Conservation (phyloP, 192 early-diverging fungal genomes). For the Thamnidium elegans region DNA sequence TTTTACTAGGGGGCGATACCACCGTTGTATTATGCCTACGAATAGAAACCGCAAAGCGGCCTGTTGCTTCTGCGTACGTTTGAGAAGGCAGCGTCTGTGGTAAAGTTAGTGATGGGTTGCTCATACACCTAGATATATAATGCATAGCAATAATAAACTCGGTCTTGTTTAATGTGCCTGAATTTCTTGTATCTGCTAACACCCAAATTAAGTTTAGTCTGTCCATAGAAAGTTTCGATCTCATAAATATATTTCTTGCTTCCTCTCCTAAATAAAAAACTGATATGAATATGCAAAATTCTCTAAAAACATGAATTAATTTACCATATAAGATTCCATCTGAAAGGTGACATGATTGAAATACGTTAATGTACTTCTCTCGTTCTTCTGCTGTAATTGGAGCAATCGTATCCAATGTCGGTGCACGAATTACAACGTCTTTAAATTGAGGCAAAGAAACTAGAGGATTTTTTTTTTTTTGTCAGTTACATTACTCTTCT, state of each 20-base stretch:
- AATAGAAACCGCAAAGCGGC: slow-evolving; percentile 9
- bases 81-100: slow-evolving; percentile 65
- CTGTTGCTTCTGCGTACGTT: slow-evolving; percentile 46
- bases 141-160: slow-evolving; percentile 92
- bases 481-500: neutral
- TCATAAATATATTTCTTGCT: slow-evolving; percentile 74
- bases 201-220: slow-evolving; percentile 74
- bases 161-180: slow-evolving; percentile 67
- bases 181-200: slow-evolving; percentile 69
- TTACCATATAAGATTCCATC: slow-evolving; percentile 48
- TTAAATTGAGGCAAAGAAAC: slow-evolving; percentile 33
- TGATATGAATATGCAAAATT: too few species aligned
- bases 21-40: slow-evolving; percentile 16
- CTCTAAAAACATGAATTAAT: too few species aligned
- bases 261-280: slow-evolving; percentile 48
- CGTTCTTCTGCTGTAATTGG: slow-evolving; percentile 45
- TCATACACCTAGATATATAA: slow-evolving; percentile 75
- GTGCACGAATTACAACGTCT: slow-evolving; percentile 16
- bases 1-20: slow-evolving; percentile 5
- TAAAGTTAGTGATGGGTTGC: slow-evolving; percentile 58
- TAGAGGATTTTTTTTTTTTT: neutral
- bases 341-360: slow-evolving; percentile 53
- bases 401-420: slow-evolving; percentile 17
- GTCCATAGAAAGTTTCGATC: slow-evolving; percentile 75
- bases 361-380: slow-evolving; percentile 61